A percentile compares a stretch with the other conserved stretches of the same genome.
Conservation (phyloP, 306 rosid genomes). For the Lithocarpus polystachyus region DNA sequence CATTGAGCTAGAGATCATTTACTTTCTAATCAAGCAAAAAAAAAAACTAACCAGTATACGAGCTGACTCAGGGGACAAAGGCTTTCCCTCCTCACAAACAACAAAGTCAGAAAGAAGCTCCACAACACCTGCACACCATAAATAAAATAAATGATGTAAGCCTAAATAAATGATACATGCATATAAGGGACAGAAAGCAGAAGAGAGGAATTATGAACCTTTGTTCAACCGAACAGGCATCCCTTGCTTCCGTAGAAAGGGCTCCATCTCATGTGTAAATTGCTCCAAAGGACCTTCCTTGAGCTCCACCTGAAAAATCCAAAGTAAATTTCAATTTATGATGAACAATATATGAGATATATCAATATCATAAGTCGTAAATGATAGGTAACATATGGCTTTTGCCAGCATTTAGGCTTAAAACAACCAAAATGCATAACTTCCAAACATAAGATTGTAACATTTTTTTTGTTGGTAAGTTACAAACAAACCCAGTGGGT, state of each 20-base stretch:
- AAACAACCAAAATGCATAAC: not conserved
- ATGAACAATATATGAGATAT: not conserved
- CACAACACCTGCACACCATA: conserved; percentile 66
- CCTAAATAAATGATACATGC: not conserved
- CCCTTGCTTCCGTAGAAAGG: conserved; percentile 88
- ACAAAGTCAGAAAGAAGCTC: conserved; percentile 82
- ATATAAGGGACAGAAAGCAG: not conserved
- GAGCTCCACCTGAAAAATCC: conserved; percentile 72
- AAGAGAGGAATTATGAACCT: conserved; percentile 40
- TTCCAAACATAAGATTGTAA: not conserved
- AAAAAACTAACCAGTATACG: conserved; percentile 63
- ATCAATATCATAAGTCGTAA: too few relatives aligned
- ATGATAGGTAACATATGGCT: not conserved
- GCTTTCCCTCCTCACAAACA: conserved; percentile 91
- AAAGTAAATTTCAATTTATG: not conserved
- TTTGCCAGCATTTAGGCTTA: not conserved
- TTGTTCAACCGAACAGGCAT: conserved; percentile 95
- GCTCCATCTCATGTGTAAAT: conserved; percentile 97
- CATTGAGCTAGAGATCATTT: not conserved
- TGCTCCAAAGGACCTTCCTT: conserved; percentile 92
- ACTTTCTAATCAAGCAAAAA: not conserved
- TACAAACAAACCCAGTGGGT: too few relatives aligned
- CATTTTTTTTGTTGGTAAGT: not conserved
- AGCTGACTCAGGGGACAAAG: conserved; percentile 88
- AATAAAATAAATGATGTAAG: not conserved